phyloP scores from a whole-genome alignment of 352 stramenopile species.

The Globisporangium lucens region DNA sequence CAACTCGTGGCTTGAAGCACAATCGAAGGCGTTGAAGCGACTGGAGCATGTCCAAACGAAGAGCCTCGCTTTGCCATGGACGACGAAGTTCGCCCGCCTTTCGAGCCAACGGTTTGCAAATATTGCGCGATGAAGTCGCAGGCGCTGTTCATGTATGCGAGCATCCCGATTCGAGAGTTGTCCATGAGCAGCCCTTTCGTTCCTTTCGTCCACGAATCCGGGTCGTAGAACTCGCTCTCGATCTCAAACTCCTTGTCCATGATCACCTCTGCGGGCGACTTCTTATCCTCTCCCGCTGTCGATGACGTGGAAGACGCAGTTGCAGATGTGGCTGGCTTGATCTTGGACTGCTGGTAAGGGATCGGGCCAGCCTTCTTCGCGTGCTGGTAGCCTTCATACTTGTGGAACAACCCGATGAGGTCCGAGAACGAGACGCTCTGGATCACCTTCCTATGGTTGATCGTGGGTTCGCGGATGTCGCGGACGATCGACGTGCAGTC shows the following conservation, averaged over 20 bases:
- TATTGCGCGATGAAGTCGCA: constrained; percentile 70
- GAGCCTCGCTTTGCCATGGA: constrained; percentile 9
- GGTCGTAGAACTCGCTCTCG: constrained; percentile 58
- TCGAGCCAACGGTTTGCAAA: constrained; percentile 25
- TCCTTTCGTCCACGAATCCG: constrained; percentile 45
- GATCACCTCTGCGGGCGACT: constrained; percentile 37
- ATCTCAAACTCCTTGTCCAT: constrained; percentile 58
- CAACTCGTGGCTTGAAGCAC: constrained; percentile 58
- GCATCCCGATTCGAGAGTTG: constrained; percentile 71
- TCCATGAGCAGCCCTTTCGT: constrained; percentile 62
- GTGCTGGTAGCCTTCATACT: constrained; percentile 63
- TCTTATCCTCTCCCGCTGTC: constrained; percentile 2
- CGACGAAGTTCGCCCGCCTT: neutral
- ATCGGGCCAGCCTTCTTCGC: constrained; percentile 53
- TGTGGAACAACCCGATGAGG: constrained; percentile 54
- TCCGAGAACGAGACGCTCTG: constrained; percentile 61
- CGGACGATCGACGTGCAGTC: constrained; percentile 68
- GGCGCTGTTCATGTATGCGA: constrained; percentile 74
- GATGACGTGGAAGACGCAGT: constrained; percentile 7
- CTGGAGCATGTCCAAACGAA: constrained; percentile 14
- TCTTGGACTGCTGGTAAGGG: constrained; percentile 51
- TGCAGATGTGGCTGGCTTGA: constrained; percentile 18
- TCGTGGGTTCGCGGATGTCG: constrained; percentile 70
- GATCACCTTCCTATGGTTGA: constrained; percentile 63
- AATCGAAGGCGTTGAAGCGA: constrained; percentile 15